Conservation (phyloP, 2,329 filamentous ascomycete genomes). For the Ascochyta lentis region DNA sequence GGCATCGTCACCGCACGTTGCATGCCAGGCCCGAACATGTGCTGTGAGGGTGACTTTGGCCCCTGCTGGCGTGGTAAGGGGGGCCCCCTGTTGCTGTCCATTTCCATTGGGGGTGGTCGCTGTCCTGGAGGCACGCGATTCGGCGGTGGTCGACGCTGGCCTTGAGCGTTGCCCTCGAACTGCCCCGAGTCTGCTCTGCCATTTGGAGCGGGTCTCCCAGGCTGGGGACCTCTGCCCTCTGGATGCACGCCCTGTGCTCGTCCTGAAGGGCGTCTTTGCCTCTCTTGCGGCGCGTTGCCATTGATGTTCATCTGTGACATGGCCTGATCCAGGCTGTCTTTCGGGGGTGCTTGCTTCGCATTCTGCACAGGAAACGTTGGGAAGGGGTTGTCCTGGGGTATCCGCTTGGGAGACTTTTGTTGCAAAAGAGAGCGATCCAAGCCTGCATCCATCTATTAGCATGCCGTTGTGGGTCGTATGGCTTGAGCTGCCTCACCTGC, state of each 20-base stretch:
- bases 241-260: conserved; percentile 33
- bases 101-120: conserved; percentile 33
- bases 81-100: conserved; percentile 22
- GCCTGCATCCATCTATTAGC: conserved; percentile 24
- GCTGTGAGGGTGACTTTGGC: conserved; percentile 37
- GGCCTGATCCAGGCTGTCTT: conserved; percentile 39
- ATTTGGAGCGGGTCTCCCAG: conserved; percentile 27
- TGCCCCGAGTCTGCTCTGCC: conserved; percentile 46
- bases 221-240: conserved; percentile 31
- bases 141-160: conserved; percentile 36
- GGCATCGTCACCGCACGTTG: conserved; percentile 50
- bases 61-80: conserved; percentile 26
- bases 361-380: conserved; percentile 52
- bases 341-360: conserved; percentile 19
- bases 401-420: conserved; percentile 33
- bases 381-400: conserved; percentile 56
- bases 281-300: conserved; percentile 25
- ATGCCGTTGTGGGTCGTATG: not conserved
- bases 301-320: conserved; percentile 47
- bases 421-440: conserved; percentile 40
- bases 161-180: conserved; percentile 36
- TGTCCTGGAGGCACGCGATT: conserved; percentile 36
- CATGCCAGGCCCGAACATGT: conserved; percentile 37
- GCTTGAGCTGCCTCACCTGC: conserved; percentile 32
- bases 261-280: conserved; percentile 26